Evolutionary conservation across 2,329 filamentous ascomycete species (phyloP), one percentile per base, ranked within the genome.

Genomic region (Lasiodiplodia sp.): DNA sequence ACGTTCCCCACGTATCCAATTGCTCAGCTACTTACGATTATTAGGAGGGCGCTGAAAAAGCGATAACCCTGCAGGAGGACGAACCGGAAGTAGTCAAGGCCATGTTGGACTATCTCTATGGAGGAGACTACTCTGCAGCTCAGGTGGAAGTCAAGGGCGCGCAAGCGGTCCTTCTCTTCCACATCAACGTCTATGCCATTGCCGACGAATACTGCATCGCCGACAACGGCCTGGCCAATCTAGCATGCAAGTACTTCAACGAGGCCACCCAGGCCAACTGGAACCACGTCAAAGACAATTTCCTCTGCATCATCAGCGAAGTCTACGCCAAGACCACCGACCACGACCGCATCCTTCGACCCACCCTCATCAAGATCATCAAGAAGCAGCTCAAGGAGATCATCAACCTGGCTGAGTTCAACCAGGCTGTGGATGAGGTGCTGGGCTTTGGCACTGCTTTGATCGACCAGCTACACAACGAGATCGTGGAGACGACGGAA

Each of bases 121-220:
- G 21, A 11, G 16, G n/a, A n/a, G 21, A 31, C 16, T 55, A 23
- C 52, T 12, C 16, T 7, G 21, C 25, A 23, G 14, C 25, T n/a
- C 21, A 25, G 7, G 28, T 18, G n/a, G 16, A 7, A 28, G 28
- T 28, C 28, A 7, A 28, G 1, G 28, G 6, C 4, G 18, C 53
- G 34, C 12, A 23, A 16, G 4, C 38, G 38, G 38, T 44, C 2
- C 12, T 38, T 14, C 28, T 10, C 4, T 40, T 60, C 16, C 57
- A 60, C 40, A 18, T 60, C 21, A 14, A 44, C 37, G 37, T 44
- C 16, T 60, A 60, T n/a, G 57, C n/a, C 4, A 44, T 44, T 7
- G 57, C 31, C 25, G 57, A 60, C 18, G 47, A 44, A n/a, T 60
- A 60, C 49, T 16, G 57, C 1, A 44, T 66, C 37, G 18, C 14